A percentile compares a stretch with the other conserved stretches of the same genome.
These are phyloP conservation scores for Coemansia sp. DNA, from an alignment of 192 early-diverging fungal genomes.

Conservation along the genomic window DNA sequence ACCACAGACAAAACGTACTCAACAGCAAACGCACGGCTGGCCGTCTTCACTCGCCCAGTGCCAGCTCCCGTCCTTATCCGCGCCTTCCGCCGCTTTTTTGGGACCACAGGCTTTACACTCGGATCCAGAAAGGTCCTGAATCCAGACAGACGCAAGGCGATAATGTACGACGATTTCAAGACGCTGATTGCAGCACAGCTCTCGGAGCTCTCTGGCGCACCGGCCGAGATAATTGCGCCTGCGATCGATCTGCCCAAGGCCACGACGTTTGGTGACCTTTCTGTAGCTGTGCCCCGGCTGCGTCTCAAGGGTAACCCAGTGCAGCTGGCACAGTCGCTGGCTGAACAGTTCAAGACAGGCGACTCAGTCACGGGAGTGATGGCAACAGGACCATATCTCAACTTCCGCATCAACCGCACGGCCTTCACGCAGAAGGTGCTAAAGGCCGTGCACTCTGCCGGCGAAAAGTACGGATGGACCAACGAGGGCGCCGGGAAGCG, in stretches of 20 bases:
- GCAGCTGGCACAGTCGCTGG: slow-evolving; percentile 64
- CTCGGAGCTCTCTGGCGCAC: slow-evolving; percentile 57
- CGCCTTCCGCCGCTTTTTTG: neutral
- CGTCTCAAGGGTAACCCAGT: slow-evolving; percentile 71
- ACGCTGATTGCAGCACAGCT: slow-evolving; percentile 62
- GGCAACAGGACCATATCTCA: slow-evolving; percentile 71
- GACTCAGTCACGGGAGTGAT: slow-evolving; percentile 56
- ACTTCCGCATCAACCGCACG: slow-evolving; percentile 68
- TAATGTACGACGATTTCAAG: slow-evolving; percentile 67
- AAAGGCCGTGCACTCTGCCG: slow-evolving; percentile 54
- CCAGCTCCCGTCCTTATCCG: neutral
- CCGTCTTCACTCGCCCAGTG: slow-evolving; percentile 5
- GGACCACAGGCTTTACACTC: neutral
- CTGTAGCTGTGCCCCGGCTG: slow-evolving; percentile 67
- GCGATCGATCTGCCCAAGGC: slow-evolving; percentile 64
- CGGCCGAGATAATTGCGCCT: slow-evolving; percentile 53
- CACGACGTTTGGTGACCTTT: slow-evolving; percentile 67
- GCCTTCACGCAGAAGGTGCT: slow-evolving; percentile 59
- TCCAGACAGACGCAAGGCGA: slow-evolving; percentile 3
- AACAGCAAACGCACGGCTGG: slow-evolving; percentile 10
- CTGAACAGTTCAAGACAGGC: slow-evolving; percentile 64
- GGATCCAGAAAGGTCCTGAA: neutral
- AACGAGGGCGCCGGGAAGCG: slow-evolving; percentile 69
- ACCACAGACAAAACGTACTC: neutral
- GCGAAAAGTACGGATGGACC: slow-evolving; percentile 66